Base-by-base conservation (phyloP, 2,329 filamentous ascomycete species). In the Penicillium freii region DNA sequence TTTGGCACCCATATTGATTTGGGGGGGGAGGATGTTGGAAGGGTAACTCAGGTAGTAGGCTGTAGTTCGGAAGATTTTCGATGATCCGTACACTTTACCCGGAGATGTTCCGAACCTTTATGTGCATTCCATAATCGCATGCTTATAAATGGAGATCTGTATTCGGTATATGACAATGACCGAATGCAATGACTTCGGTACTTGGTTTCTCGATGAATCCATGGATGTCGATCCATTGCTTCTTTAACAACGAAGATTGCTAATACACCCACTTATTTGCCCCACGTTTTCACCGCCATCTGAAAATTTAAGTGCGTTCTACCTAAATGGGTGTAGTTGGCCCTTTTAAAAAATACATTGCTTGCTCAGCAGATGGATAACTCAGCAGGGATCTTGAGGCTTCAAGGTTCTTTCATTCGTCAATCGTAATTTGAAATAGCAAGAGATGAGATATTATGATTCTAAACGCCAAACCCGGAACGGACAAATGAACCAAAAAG, bases 1-100 rank as follows among this genome's bases (percentile, higher is more conserved):
- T 52, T 62, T 67, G 17, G 53, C 15, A 19, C 45, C 51, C 65
- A 67, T 67, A 5, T 40, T 62, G 45, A n/a, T 52, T 6, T 46
- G 3, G 7, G 31, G 7, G 31, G 5, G 19, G 11, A n/a, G 15
- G 23, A 23, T n/a, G 23, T 8, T 48, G 15, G 13, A 9, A 31
- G 3, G 11, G 11, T 36, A 5, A 11, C 19, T 36, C 2, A 8
- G 21, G 21, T 33, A 29, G 29, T 34, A 36, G 19, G n/a, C 15
- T 27, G 31, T 27, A n/a, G 17, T 36, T 25, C 2, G 3, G 21
- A n/a, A 19, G 9, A n/a, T 21, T 7, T 43, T 25, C 4, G 17
- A 10, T 34, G 17, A n/a, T 33, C 31, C 2, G 31, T 11, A 11
- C 19, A 11, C 17, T 39, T 25, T 4, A 27, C 17, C 19, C 6